A percentile compares a stretch with the other conserved stretches of the same genome.
These are phyloP conservation scores for Arthrobotrys pseudoclavata DNA, from an alignment of 2,329 filamentous ascomycete species.

Conservation along the genomic window DNA sequence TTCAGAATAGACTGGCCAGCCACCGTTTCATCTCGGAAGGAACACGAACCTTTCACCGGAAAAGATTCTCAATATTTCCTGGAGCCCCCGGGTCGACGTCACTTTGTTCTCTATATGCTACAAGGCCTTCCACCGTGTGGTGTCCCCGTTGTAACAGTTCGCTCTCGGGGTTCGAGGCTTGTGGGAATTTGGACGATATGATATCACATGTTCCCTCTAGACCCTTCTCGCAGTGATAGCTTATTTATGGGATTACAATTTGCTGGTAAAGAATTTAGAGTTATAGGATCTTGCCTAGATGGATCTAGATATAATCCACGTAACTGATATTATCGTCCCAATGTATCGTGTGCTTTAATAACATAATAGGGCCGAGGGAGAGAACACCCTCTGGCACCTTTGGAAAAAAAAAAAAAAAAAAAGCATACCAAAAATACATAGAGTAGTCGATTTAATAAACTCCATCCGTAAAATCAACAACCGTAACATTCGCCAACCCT, in stretches of 20 bases:
- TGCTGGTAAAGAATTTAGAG: too few relatives aligned
- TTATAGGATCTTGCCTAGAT: too few relatives aligned
- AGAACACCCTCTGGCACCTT: neutral
- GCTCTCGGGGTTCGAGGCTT: slow-evolving; percentile 8
- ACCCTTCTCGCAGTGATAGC: too few relatives aligned
- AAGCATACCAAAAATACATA: neutral
- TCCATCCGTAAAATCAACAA: slow-evolving; percentile 66
- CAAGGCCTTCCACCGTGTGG: slow-evolving; percentile 22
- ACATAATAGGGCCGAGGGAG: neutral
- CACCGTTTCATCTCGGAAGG: slow-evolving; percentile 2
- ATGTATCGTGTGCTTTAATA: neutral
- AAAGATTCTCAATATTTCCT: slow-evolving; percentile 1
- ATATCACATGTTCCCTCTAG: neutral
- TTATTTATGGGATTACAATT: too few relatives aligned
- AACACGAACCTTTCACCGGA: slow-evolving; percentile 23
- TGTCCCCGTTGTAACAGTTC: slow-evolving; percentile 4
- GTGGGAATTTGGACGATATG: neutral
- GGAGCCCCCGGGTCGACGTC: slow-evolving; percentile 11
- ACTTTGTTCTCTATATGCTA: slow-evolving; percentile 23
- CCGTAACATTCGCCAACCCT: slow-evolving; percentile 66
- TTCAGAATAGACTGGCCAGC: neutral
- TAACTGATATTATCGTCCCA: neutral
- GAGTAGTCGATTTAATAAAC: slow-evolving; percentile 23
- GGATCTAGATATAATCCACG: too few relatives aligned
- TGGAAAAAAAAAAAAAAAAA: neutral